Evolutionary conservation across 202 grass and related monocot genomes (phyloP), one percentile per base, ranked within the genome.

Genomic region (Setaria viridis): DNA sequence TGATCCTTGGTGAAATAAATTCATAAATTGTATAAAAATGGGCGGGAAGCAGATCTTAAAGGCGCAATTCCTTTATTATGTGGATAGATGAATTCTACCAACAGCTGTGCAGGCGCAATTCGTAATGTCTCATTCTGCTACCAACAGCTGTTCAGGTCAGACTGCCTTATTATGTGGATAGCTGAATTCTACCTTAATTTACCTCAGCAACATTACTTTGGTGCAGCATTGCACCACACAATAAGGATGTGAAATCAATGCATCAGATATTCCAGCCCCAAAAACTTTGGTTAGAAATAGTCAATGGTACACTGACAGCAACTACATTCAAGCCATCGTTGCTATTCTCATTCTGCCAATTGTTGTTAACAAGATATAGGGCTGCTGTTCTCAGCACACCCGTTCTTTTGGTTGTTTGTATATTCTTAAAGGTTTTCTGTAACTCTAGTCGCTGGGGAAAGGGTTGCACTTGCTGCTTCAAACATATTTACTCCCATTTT

Each of bases 191-290:
- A 49, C 11, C 12, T 78, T 62, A 19, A 72, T 66, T 49, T 79
- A 79, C 59, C 57, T 73, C 29, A 74, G 51, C 35, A 60, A 67
- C 30, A 10, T 54, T 47, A 78, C 29, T 57, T 84, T 48, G 33
- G 17, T 30, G 21, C 71, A 35, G 34, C 13, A 20, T 32, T 59
- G 14, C 6, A 30, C 33, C 13, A 60, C 80, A 75, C 3, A 32
- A 60, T 29, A 71, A n/a, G 70, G 13, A 62, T 75, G 37, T 17
- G 1, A 86, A 34, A 17, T 53, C 21, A 17, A n/a, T 1, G 56
- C 15, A 20, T 76, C 6, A 37, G 20, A 60, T 45, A 63, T 75
- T 25, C 64, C 54, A 66, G 19, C 59, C 57, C 55, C 21, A 49
- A 50, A 39, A 39, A 54, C 6, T 20, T 15, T 51, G 10, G 56